A percentile compares a stretch with the other conserved stretches of the same genome.
Evolutionary conservation across 331 rosid species (phyloP).

Genomic region (Stylosanthes scabra): DNA sequence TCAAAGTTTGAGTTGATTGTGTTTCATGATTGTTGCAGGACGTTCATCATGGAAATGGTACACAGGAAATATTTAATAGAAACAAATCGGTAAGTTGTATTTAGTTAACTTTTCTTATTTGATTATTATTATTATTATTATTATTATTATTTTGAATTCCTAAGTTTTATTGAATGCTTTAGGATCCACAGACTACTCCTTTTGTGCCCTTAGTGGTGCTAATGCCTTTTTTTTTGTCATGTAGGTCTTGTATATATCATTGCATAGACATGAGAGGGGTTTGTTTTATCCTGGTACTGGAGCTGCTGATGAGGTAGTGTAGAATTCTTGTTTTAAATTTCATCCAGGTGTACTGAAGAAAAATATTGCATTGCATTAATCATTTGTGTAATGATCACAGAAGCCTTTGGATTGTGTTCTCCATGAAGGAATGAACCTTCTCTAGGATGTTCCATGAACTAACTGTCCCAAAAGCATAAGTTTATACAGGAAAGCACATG

Average conservation of each 20-base stretch:
- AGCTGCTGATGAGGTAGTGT: conserved; percentile 90
- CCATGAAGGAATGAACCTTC: conserved; percentile 1
- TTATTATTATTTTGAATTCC: neutral
- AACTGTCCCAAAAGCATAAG: neutral
- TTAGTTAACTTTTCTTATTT: conserved; percentile 13
- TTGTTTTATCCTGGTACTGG: conserved; percentile 98
- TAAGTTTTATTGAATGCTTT: conserved; percentile 1
- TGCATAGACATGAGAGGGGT: conserved; percentile 96
- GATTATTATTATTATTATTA: too few relatives aligned
- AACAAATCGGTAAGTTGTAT: conserved; percentile 83
- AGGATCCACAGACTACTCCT: conserved; percentile 1
- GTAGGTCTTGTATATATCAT: conserved; percentile 91
- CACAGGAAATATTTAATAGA: conserved; percentile 93
- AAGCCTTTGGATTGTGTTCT: conserved; percentile 20
- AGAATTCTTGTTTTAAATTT: conserved; percentile 30
- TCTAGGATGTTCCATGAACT: neutral
- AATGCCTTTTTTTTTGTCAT: conserved; percentile 35
- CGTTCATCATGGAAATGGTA: conserved; percentile 99
- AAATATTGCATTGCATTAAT: conserved; percentile 19
- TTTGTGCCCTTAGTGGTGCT: conserved; percentile 32
- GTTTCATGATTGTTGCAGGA: conserved; percentile 57
- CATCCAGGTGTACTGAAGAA: conserved; percentile 46
- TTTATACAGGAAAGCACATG: neutral
- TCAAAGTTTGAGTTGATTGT: conserved; percentile 33
- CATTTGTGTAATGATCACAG: neutral